phyloP scores from a whole-genome alignment of 2,329 filamentous ascomycete species.

The Nothophoma quercina region DNA sequence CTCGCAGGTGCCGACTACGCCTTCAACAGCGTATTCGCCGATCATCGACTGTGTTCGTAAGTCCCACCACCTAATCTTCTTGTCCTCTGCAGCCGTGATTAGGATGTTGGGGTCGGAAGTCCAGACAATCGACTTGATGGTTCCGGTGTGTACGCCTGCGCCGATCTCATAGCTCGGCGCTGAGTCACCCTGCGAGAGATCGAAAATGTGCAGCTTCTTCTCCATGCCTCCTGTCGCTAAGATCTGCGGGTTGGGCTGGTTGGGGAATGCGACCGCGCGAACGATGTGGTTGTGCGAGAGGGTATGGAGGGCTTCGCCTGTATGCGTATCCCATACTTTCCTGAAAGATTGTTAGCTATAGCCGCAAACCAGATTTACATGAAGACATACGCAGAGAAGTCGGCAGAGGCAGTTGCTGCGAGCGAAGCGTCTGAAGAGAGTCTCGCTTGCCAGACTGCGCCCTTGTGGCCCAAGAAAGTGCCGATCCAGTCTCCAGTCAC shows the following conservation, averaged over 20 bases:
- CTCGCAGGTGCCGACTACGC: constrained; percentile 90
- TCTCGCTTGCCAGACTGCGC: constrained; percentile 94
- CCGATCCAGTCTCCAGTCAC: constrained; percentile 84
- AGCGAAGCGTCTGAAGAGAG: constrained; percentile 86
- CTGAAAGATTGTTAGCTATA: constrained; percentile 57
- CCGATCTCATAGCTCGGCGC: constrained; percentile 83
- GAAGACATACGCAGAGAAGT: constrained; percentile 83
- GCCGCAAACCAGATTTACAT: neutral
- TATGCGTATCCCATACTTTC: constrained; percentile 97
- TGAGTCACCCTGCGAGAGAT: constrained; percentile 69
- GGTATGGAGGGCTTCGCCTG: constrained; percentile 85
- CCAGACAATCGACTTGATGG: constrained; percentile 98
- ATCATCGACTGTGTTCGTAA: constrained; percentile 77
- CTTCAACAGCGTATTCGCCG: constrained; percentile 79
- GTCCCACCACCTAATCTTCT: constrained; percentile 94
- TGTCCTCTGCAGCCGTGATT: constrained; percentile 89
- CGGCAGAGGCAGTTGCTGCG: constrained; percentile 91
- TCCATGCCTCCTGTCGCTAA: constrained; percentile 94
- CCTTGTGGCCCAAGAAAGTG: constrained; percentile 97
- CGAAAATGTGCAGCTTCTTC: constrained; percentile 95
- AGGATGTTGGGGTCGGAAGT: constrained; percentile 85
- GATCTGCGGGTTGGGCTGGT: constrained; percentile 77
- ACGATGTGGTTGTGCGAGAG: constrained; percentile 95
- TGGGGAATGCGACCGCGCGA: constrained; percentile 82
- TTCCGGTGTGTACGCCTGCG: constrained; percentile 79